phyloP scores from a whole-genome alignment of 2,329 filamentous ascomycete genomes.

The Hypocreales sp. region DNA sequence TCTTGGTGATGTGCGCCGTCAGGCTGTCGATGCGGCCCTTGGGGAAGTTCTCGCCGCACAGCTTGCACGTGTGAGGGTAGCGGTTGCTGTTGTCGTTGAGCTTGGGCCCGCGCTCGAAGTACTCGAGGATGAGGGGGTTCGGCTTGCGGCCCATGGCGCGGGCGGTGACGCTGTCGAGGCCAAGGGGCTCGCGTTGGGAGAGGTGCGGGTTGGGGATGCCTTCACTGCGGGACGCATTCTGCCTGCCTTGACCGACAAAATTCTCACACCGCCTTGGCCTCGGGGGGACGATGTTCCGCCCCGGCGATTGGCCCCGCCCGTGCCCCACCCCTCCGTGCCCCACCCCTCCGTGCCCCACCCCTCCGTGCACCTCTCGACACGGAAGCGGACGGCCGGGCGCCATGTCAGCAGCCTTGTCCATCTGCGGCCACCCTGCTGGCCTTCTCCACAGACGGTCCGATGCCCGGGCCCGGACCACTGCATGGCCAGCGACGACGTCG shows the following conservation, averaged over 20 bases:
- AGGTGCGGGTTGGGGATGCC: constrained; percentile 5
- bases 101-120: constrained; percentile 77
- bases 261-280: constrained; percentile 19
- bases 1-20: constrained; percentile 68
- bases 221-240: constrained; percentile 13
- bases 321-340: too few species aligned
- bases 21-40: constrained; percentile 79
- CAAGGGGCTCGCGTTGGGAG: constrained; percentile 1
- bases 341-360: too few species aligned
- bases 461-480: too few species aligned
- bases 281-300: too few species aligned
- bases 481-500: too few species aligned
- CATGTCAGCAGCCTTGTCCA: too few species aligned
- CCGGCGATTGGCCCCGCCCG: too few species aligned
- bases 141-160: constrained; percentile 61
- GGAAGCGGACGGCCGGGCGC: too few species aligned
- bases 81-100: constrained; percentile 81
- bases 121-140: constrained; percentile 72
- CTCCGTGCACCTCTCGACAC: too few species aligned
- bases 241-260: constrained; percentile 19
- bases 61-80: constrained; percentile 81
- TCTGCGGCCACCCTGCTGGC: too few species aligned
- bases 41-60: constrained; percentile 76
- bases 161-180: neutral
- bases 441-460: too few species aligned